Base-by-base conservation (phyloP, 306 rosid species). In the Citrullus mucosospermus region DNA sequence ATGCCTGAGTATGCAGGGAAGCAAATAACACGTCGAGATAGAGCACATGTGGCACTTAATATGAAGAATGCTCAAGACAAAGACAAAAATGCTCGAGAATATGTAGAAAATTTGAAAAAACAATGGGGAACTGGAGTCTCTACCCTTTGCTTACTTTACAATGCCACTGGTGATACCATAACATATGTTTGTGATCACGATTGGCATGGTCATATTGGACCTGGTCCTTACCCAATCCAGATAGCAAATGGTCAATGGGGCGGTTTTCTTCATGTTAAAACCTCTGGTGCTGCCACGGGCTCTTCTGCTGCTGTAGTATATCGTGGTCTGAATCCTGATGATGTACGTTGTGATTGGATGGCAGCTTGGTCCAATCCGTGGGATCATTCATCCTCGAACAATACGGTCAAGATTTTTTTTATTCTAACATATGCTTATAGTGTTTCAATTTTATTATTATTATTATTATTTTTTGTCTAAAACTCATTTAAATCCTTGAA, bases 21-120 rank as follows among this genome's bases (percentile, higher is more conserved):
- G 30, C 18, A 25, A 8, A 66, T 66, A 38, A 38, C 51, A 17
- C 73, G 73, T 38, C 3, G 0, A 4, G 50, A 66, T 66, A 69
- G 78, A 32, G 82, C 82, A 25, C 48, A 5, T 8, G 60, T 10
- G 39, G 70, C 82, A 0, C 28, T 79, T 6, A 8, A 6, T 7
- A 9, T 10, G 82, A 25, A 57, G 53, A 18, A 30, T 17, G 59
- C 50, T 8, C 2, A 17, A 1, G 36, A 10, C 5, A 79, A 59
- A 50, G 71, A 44, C 11, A 3, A 0, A 3, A 57, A 57, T 12
- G 78, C 78, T 66, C 78, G 71, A 32, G 53, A n/a, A 11, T 14
- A 56, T 46, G 82, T 79, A 1, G 60, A 70, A 32, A 58, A 79
- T 39, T 39, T 78, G 63, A 78, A 78, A n/a, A 2, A 10, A 9